Evolutionary conservation across 192 early-diverging fungal species (phyloP), one percentile per base, ranked within the genome.

Genomic region (Rhizoclosmatium globosum): DNA sequence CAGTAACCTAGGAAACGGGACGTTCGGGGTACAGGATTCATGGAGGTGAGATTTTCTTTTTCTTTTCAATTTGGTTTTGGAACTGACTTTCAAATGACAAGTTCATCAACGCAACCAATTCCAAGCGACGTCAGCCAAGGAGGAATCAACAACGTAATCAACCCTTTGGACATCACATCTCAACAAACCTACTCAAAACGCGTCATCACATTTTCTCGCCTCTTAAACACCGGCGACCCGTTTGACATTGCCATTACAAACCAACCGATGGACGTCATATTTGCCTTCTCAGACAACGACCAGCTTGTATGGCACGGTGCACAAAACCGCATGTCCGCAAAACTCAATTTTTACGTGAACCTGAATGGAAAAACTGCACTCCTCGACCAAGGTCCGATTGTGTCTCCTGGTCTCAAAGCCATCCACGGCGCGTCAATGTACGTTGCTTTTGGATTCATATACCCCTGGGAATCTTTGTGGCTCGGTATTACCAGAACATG

Each of bases 391-490:
- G 31, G 31, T 31, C 31, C 31, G 31, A 31, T 31, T 31, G 31
- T 31, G 0, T 31, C 31, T 31, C n/a, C 43, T 7, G 46, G 2
- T 11, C 59, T 84, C 15, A 72, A 74, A 44, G 44, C 77, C 23
- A 48, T 84, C 15, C 83, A 84, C 46, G 77, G 83, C 39, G 15
- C 58, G 31, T 56, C 56, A 9, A 83, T 83, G 82, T 76, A 58
- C 56, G 43, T 79, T 48, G 76, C 81, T 2, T 81, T 84, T 61
- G 80, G 73, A 19, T 68, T 79, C 46, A 43, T 82, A 19, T 82
- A 76, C 56, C 83, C 83, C 47, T 84, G 0, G 83, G 80, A 59
- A 84, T 84, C 1, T 78, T 65, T 64, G 70, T 84, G 31, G 83
- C 83, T 1, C n/a, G 83, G 23, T 83, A 83, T 61, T 43, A 79